Evolutionary conservation across 106 monocot species (phyloP).

Genomic region (Iris macrosiphon): DNA sequence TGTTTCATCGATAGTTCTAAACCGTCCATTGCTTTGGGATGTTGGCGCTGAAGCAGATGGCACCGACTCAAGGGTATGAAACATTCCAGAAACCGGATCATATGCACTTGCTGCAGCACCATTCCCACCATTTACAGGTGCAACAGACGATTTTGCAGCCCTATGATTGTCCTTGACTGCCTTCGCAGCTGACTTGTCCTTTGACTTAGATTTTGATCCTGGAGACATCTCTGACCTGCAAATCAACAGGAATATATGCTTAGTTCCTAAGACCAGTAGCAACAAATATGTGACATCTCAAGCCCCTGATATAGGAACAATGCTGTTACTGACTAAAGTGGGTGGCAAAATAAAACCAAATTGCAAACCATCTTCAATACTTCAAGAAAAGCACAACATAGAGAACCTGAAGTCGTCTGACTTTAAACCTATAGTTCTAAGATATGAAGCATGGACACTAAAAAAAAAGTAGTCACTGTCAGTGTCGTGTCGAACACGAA

Average conservation of each 20-base stretch:
- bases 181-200: constrained; percentile 38
- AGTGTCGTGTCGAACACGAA: no score
- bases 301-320: no score
- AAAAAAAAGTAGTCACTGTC: no score
- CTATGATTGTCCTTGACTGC: constrained; percentile 34
- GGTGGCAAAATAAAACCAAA: no score
- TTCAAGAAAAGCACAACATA: no score
- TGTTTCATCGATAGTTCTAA: constrained; percentile 21
- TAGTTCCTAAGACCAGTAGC: background rate
- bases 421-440: no score
- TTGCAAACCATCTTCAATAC: no score
- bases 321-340: no score
- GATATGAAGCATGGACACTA: no score
- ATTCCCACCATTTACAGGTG: constrained; percentile 13
- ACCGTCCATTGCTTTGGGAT: constrained; percentile 25
- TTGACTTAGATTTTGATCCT: constrained; percentile 77
- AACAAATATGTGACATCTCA: background rate
- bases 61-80: constrained; percentile 37
- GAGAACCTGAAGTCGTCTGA: no score
- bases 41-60: background rate
- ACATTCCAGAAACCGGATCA: constrained; percentile 42
- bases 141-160: constrained; percentile 20
- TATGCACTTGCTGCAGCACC: constrained; percentile 17
- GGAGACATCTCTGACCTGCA: constrained; percentile 52
- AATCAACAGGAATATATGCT: background rate